Evolutionary conservation across 305 asterid genomes (phyloP).

Genomic region (Fraxinus latifolia): DNA sequence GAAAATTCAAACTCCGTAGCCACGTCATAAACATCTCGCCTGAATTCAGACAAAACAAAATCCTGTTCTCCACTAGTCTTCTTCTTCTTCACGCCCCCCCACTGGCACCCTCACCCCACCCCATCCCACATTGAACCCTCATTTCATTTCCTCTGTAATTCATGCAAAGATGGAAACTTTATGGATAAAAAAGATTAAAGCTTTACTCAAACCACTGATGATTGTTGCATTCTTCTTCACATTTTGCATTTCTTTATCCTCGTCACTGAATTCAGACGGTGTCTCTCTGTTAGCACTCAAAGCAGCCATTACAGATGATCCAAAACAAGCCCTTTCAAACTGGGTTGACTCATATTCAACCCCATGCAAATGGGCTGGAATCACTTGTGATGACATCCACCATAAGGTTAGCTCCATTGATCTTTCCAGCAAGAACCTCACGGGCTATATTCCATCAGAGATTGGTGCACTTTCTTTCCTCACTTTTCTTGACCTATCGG

Average conservation of each 20-base stretch:
- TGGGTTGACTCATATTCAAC: constrained; percentile 67
- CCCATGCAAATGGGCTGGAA: constrained; percentile 82
- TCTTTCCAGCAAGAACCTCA: constrained; percentile 56
- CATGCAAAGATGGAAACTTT: constrained; percentile 24
- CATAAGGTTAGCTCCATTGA: constrained; percentile 53
- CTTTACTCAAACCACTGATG: constrained; percentile 21
- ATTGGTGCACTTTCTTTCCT: constrained; percentile 73
- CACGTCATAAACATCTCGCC: constrained; percentile 29
- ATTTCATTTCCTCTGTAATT: background rate
- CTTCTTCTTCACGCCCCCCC: constrained; percentile 29
- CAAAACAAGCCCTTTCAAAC: constrained; percentile 48
- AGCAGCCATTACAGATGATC: constrained; percentile 65
- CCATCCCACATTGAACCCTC: background rate
- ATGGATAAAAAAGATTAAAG: constrained; percentile 24
- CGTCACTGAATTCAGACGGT: constrained; percentile 70
- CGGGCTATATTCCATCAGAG: constrained; percentile 90
- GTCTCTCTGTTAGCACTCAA: constrained; percentile 81
- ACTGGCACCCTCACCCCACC: constrained; percentile 17
- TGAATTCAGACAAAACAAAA: constrained; percentile 34
- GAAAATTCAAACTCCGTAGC: constrained; percentile 44
- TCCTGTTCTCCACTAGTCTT: background rate
- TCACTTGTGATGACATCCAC: constrained; percentile 56
- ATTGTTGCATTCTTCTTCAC: constrained; percentile 29
- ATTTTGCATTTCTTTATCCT: constrained; percentile 32
- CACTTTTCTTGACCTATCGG: constrained; percentile 61